Percentiles rank a stretch among this genome's conserved stretches.
These are phyloP conservation scores for Nigrospora sphaerica DNA, from an alignment of 2,329 filamentous ascomycete genomes.

Conservation along the genomic window DNA sequence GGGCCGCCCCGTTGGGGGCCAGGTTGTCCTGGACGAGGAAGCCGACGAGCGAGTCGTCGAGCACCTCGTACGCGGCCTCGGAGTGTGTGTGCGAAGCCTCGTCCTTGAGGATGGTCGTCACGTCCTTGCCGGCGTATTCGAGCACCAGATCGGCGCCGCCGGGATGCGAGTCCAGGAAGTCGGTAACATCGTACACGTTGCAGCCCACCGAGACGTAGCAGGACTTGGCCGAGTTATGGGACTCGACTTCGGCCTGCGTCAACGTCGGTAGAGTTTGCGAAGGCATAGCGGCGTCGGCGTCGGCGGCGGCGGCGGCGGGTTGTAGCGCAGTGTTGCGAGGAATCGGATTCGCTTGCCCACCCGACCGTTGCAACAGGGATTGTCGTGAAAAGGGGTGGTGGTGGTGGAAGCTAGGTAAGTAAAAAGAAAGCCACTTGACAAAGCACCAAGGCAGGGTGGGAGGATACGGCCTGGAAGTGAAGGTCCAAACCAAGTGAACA, in stretches of 20 bases:
- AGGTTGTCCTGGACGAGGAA: slow-evolving; percentile 62
- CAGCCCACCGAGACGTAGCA: slow-evolving; percentile 89
- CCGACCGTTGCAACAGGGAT: too few species aligned
- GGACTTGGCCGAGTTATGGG: slow-evolving; percentile 71
- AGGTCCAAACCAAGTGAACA: too few species aligned
- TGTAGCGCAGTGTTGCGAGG: too few species aligned
- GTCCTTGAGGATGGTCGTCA: slow-evolving; percentile 76
- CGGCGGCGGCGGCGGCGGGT: neutral
- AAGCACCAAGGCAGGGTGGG: too few species aligned
- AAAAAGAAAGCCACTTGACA: too few species aligned
- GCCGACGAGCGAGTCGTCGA: slow-evolving; percentile 80
- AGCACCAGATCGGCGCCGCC: slow-evolving; percentile 84
- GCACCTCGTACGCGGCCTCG: slow-evolving; percentile 90
- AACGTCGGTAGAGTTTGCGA: slow-evolving; percentile 77
- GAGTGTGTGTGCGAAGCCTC: slow-evolving; percentile 77
- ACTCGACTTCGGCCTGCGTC: slow-evolving; percentile 69
- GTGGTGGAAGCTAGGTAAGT: too few species aligned
- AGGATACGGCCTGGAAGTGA: too few species aligned
- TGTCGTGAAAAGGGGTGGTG: too few species aligned
- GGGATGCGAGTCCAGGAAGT: slow-evolving; percentile 84
- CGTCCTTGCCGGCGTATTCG: slow-evolving; percentile 84
- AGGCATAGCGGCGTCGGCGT: slow-evolving; percentile 52
- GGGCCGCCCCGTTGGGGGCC: slow-evolving; percentile 24
- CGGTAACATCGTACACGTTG: slow-evolving; percentile 92
- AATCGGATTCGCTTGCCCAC: too few species aligned